Conservation (phyloP, 2,329 filamentous ascomycete species). For the Verticillium nonalfalfae region DNA sequence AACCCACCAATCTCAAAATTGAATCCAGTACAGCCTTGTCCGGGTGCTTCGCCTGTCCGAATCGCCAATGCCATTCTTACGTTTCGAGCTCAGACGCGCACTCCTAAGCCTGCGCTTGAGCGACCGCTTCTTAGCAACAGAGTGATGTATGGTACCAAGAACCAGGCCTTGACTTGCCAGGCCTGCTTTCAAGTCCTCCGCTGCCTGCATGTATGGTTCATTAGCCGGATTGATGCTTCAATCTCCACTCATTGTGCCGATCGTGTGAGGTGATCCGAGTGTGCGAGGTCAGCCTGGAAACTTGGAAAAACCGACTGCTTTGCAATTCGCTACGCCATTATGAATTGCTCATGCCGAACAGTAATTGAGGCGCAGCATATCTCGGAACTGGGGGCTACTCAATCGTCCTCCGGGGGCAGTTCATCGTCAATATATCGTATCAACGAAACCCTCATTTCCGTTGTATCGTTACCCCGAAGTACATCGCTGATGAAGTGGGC, state of each 20-base stretch:
- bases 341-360: not conserved
- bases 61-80: no score
- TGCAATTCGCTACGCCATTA: not conserved
- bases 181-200: no score
- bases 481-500: slow-evolving; percentile 94
- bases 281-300: not conserved
- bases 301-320: not conserved
- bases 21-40: no score
- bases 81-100: no score
- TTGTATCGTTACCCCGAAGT: slow-evolving; percentile 87
- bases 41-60: no score
- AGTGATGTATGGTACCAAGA: no score
- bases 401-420: slow-evolving; percentile 94
- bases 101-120: no score
- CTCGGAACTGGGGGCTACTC: not conserved
- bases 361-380: not conserved
- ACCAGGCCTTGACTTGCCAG: no score
- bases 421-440: slow-evolving; percentile 96
- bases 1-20: no score
- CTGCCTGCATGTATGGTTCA: no score
- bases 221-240: not conserved
- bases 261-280: not conserved
- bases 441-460: slow-evolving; percentile 91
- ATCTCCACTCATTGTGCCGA: not conserved
- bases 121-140: no score